Conservation (phyloP, 495 filamentous ascomycete species). For the Aspergillus coremiiformis region DNA sequence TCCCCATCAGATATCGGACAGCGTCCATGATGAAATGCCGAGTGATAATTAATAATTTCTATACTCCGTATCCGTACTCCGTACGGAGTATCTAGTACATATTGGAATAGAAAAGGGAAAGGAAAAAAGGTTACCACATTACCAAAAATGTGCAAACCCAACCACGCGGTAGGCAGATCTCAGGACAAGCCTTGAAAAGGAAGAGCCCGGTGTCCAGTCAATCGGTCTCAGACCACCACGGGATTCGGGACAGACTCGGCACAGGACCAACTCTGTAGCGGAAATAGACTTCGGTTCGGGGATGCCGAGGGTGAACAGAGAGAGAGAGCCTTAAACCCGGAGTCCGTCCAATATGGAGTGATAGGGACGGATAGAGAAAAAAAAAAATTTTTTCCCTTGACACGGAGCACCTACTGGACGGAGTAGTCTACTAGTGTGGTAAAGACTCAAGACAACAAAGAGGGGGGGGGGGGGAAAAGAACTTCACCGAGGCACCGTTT, state of each 20-base stretch:
- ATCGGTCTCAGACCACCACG: conserved; percentile 20
- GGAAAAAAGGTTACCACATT: conserved; percentile 17
- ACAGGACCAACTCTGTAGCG: background rate
- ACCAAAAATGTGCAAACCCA: conserved; percentile 6
- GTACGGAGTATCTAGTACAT: too few species aligned
- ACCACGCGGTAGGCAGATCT: background rate
- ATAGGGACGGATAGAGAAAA: background rate
- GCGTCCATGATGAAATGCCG: background rate
- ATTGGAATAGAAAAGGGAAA: background rate
- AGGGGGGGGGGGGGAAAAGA: background rate
- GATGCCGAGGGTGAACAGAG: conserved; percentile 20
- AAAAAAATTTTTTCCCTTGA: background rate
- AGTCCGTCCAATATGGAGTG: background rate
- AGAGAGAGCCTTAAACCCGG: background rate
- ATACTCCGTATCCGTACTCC: too few species aligned
- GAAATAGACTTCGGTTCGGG: conserved; percentile 12
- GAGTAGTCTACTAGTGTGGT: background rate
- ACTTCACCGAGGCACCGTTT: conserved; percentile 17
- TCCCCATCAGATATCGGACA: background rate
- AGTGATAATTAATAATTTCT: background rate
- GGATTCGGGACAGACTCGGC: conserved; percentile 23
- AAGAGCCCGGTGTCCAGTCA: conserved; percentile 1
- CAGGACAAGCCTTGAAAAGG: background rate
- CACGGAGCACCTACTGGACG: background rate
- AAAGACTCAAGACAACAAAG: too few species aligned